A percentile compares a stretch with the other conserved stretches of the same genome.
Evolutionary conservation across 768 basidiomycete genomes (phyloP).

Genomic region (Pholiota conissans): DNA sequence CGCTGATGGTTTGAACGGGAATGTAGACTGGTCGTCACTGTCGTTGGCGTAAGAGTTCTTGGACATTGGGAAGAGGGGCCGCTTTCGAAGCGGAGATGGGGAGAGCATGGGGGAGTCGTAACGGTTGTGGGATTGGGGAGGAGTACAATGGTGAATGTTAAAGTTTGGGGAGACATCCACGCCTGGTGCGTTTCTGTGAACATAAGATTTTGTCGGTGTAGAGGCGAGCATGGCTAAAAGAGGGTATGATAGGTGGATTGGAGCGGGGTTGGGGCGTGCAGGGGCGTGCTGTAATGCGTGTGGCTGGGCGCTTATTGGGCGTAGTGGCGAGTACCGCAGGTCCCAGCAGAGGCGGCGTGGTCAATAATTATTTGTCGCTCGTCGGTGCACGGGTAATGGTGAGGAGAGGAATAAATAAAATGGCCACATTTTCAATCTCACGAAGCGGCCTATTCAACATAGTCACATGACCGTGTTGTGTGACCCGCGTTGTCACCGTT

Average conservation of each 20-base stretch:
- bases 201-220: constrained; percentile 40
- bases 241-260: constrained; percentile 22
- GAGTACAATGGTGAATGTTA: constrained; percentile 35
- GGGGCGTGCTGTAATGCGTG: constrained; percentile 4
- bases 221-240: constrained; percentile 42
- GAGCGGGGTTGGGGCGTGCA: constrained; percentile 6
- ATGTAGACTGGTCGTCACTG: constrained; percentile 51
- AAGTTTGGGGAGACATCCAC: constrained; percentile 30
- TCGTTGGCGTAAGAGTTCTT: constrained; percentile 25
- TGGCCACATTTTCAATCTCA: constrained; percentile 36
- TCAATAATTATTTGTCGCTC: not conserved
- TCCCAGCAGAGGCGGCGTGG: constrained; percentile 7
- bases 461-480: constrained; percentile 42
- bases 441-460: constrained; percentile 40
- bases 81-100: constrained; percentile 59
- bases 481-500: constrained; percentile 4
- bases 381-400: constrained; percentile 28
- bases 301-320: constrained; percentile 7
- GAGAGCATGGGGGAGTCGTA: constrained; percentile 63
- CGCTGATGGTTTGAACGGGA: constrained; percentile 49
- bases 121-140: constrained; percentile 32
- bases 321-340: too few species aligned
- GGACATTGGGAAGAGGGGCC: constrained; percentile 35
- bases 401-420: constrained; percentile 28
- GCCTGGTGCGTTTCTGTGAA: constrained; percentile 25